Conservation (phyloP, 106 monocot genomes). For the Phalaenopsis equestris region DNA sequence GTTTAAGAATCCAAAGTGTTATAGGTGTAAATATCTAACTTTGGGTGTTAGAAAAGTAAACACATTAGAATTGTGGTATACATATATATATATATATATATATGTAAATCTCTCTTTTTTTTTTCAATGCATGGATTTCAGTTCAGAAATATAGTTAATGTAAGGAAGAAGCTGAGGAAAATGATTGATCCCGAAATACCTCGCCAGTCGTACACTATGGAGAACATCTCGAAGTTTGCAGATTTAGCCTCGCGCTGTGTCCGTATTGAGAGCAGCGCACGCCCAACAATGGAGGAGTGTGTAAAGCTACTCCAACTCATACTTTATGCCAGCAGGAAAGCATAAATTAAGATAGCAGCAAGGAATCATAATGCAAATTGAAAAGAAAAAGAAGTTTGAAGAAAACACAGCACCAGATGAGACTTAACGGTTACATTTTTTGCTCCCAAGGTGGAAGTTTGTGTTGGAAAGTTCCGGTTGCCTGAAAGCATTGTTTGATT, state of each 20-base stretch:
- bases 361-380: neutral
- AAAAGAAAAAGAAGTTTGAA: neutral
- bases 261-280: constrained; percentile 47
- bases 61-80: too few relatives aligned
- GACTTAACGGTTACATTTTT: neutral
- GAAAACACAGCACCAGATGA: neutral
- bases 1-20: too few relatives aligned
- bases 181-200: constrained; percentile 69
- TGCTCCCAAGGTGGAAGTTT: neutral
- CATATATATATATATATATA: too few relatives aligned
- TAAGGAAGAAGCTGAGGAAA: constrained; percentile 54
- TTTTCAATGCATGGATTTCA: constrained; percentile 11
- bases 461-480: too few relatives aligned
- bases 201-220: constrained; percentile 54
- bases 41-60: too few relatives aligned
- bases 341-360: neutral
- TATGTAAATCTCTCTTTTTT: neutral
- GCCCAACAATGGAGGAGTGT: constrained; percentile 73
- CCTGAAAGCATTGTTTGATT: neutral
- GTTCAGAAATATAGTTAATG: constrained; percentile 41
- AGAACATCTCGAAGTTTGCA: constrained; percentile 43
- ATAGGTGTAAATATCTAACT: too few relatives aligned
- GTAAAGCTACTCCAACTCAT: constrained; percentile 58
- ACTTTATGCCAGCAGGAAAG: constrained; percentile 34
- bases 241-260: constrained; percentile 66